Evolutionary conservation across 2,329 filamentous ascomycete genomes (phyloP), one percentile per base, ranked within the genome.

Genomic region (Tolypocladium guangdongense): DNA sequence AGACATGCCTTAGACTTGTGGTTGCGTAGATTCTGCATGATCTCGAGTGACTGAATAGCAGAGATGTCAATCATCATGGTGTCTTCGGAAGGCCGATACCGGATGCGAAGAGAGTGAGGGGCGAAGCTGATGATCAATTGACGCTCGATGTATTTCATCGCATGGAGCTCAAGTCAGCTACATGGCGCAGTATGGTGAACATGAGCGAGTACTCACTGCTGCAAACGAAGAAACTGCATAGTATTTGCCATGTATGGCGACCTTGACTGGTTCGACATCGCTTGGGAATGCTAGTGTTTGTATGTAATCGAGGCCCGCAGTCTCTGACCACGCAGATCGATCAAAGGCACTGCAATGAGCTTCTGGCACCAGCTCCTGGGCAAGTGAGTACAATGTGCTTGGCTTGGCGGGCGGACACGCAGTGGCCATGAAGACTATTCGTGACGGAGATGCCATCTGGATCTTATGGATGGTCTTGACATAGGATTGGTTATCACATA

Each of bases 51-150:
- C 38, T 85, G 80, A 32, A 96, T 89, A 0, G 91, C 95, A 0
- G 89, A 86, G 2, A 93, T 78, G 62, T 96, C 92, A 60, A 97
- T 95, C 81, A 95, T 89, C 91, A 97, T 96, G 0, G 90, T 88
- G 27, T 92, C 88, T 64, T 95, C 88, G 0, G 90, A 90, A 1
- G 90, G 87, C 62, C 92, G 86, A 60, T 95, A 96, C 57, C 83
- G 86, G 63, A 97, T 86, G 83, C 77, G 64, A 96, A 60, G 52
- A 27, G 58, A 58, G 46, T 60, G 53, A 8, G 54, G 52, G 45
- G 58, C 54, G 30, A 60, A 93, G 0, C 78, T 81, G 55, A 86
- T 77, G 4, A 76, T 76, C 56, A 90, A 77, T 7, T 83, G 81
- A 1, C 86, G 69, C 54, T 95, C 87, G 48, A 95, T 79, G 65